Conservation (phyloP, 2,329 filamentous ascomycete genomes). For the Keithomyces neogunnii region DNA sequence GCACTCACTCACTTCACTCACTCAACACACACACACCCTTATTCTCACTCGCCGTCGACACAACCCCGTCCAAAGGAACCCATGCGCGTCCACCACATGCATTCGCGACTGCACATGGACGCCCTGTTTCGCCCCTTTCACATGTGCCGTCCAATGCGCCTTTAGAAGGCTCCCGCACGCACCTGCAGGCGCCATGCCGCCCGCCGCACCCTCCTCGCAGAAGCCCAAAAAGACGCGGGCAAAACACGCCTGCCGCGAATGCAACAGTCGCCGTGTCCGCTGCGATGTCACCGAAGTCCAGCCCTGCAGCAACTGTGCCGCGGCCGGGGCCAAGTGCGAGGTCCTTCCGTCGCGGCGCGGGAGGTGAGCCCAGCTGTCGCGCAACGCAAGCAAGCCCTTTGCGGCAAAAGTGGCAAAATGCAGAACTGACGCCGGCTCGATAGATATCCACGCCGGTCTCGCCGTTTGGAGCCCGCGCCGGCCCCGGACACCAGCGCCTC, state of each 20-base stretch:
- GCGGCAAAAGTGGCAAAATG: no score
- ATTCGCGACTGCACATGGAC: not conserved
- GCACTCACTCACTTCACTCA: not conserved
- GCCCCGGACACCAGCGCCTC: slow-evolving; percentile 8
- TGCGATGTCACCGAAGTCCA: slow-evolving; percentile 26
- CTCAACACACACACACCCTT: not conserved
- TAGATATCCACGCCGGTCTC: slow-evolving; percentile 17
- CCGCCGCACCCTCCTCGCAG: not conserved
- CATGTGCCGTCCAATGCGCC: not conserved
- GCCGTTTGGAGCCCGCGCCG: slow-evolving; percentile 9
- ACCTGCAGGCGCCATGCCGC: slow-evolving; percentile 4
- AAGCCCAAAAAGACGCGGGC: slow-evolving; percentile 25
- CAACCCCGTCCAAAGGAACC: not conserved
- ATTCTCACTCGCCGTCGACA: no score
- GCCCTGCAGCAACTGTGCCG: slow-evolving; percentile 24
- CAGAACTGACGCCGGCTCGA: not conserved
- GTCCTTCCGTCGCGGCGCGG: slow-evolving; percentile 25
- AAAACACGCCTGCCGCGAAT: slow-evolving; percentile 26
- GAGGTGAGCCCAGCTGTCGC: slow-evolving; percentile 14
- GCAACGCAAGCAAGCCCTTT: no score
- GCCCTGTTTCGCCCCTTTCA: not conserved
- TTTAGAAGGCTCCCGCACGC: not conserved
- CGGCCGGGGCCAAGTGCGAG: slow-evolving; percentile 19
- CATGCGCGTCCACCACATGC: not conserved
- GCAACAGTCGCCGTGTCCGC: slow-evolving; percentile 25